Base-by-base conservation (phyloP, 208 protist genomes). In the Trypanosoma lewisi region DNA sequence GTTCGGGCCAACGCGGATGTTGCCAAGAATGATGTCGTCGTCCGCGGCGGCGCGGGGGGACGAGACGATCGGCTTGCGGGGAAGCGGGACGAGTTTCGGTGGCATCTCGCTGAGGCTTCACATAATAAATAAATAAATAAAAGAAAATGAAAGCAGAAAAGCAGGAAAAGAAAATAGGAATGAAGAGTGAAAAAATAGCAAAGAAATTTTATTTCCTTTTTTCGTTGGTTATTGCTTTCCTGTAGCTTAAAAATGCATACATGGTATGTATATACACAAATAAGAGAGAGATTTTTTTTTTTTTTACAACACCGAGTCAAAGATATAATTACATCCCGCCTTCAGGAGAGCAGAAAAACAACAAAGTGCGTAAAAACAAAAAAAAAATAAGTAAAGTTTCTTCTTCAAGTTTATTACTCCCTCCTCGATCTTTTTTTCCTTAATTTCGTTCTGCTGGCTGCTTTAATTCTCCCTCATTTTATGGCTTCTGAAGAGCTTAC, bases 21-120 rank as follows among this genome's bases (percentile, higher is more conserved):
- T 94, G 23, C 87, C 87, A 12, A 94, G 70, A 47, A 62, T 82
- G 21, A 94, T 69, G 60, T 81, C 87, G 54, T 94, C 70, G 33
- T 81, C 80, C 17, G 70, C 72, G 34, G 68, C 66, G n/a, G 11
- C 9, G 3, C 62, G 58, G 21, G 57, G 52, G 16, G 82, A 73
- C 28, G 59, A 49, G 11, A 62, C 37, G 16, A 56, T 80, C 17
- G 72, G 75, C 63, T 89, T 90, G 2, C 73, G 56, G 8, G 87
- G 87, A 21, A 93, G 73, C 7, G 57, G 73, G 55, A 77, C 86
- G 57, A 93, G 73, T 60, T 87, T 93, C 2, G 85, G 85, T 8
- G 85, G 75, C 85, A 93, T 93, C 31, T 52, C 9, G 8, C 27
- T 27, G 5, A 14, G 6, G 12, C 12, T n/a, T 59, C 14, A 11